Conservation (phyloP, 371 early-diverging fungal species). For the Mucor lusitanicus region DNA sequence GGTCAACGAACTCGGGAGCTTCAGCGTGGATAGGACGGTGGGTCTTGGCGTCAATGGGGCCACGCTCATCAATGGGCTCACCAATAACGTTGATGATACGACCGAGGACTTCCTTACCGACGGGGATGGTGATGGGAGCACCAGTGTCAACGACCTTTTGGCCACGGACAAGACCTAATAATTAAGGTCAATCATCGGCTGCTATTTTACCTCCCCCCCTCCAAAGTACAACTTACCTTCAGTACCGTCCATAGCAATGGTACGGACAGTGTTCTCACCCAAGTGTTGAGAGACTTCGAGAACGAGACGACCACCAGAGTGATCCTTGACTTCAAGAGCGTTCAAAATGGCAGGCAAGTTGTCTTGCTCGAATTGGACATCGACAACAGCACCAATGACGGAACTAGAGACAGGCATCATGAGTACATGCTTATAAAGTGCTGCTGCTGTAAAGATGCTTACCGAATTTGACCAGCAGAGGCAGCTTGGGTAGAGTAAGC, state of each 20-base stretch:
- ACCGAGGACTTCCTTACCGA: conserved; percentile 94
- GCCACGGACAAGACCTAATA: conserved; percentile 93
- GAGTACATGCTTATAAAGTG: not conserved
- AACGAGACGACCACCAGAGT: conserved; percentile 83
- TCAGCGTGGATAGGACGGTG: conserved; percentile 89
- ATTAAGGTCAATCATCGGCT: conserved; percentile 18
- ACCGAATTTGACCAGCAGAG: conserved; percentile 44
- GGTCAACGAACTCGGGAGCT: conserved; percentile 95
- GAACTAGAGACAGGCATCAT: conserved; percentile 13
- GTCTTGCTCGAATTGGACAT: conserved; percentile 48
- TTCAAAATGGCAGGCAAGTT: conserved; percentile 94
- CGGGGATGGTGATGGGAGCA: conserved; percentile 92
- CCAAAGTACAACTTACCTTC: conserved; percentile 21
- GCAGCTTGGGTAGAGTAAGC: conserved; percentile 33
- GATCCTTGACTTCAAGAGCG: conserved; percentile 92
- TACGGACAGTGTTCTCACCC: conserved; percentile 79
- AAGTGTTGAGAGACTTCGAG: conserved; percentile 97
- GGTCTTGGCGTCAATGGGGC: conserved; percentile 93
- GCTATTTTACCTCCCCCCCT: too few relatives aligned
- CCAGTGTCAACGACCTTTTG: conserved; percentile 95
- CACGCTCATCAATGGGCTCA: conserved; percentile 98
- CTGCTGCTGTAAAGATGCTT: conserved; percentile 1
- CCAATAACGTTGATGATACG: conserved; percentile 99
- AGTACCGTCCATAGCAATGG: conserved; percentile 91
- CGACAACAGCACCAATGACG: conserved; percentile 97